Evolutionary conservation across 306 rosid species (phyloP).

Genomic region (Lablab purpureus): DNA sequence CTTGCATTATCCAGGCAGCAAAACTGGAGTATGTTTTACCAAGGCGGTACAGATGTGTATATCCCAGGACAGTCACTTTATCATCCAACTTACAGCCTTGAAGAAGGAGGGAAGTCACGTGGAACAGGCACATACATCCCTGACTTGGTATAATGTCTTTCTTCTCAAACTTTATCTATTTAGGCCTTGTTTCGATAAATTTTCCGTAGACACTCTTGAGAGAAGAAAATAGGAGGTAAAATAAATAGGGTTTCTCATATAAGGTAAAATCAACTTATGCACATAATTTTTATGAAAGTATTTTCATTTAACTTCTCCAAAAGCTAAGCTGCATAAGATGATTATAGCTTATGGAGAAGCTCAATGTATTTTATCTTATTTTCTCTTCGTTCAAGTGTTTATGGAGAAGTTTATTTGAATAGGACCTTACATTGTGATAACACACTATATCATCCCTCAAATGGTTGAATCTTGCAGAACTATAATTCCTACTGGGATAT

Average conservation of each 20-base stretch:
- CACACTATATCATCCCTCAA: slow-evolving; percentile 33
- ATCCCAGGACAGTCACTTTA: slow-evolving; percentile 35
- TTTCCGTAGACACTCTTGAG: not conserved
- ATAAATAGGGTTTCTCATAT: not conserved
- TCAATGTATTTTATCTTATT: not conserved
- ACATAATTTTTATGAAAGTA: not conserved
- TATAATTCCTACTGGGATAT: slow-evolving; percentile 44
- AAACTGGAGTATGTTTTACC: slow-evolving; percentile 46
- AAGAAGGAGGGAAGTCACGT: slow-evolving; percentile 50
- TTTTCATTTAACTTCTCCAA: not conserved
- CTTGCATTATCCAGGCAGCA: slow-evolving; percentile 32
- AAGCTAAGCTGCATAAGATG: not conserved
- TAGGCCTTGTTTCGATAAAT: not conserved
- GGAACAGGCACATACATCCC: slow-evolving; percentile 88
- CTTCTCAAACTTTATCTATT: slow-evolving; percentile 4
- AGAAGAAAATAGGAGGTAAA: not conserved
- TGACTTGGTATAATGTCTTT: slow-evolving; percentile 56
- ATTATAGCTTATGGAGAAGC: not conserved
- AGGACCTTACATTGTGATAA: slow-evolving; percentile 11
- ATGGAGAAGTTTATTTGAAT: not conserved
- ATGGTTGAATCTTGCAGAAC: slow-evolving; percentile 51
- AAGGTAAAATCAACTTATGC: not conserved
- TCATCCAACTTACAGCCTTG: slow-evolving; percentile 42
- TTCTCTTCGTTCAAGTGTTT: not conserved
- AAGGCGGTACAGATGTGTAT: slow-evolving; percentile 37